Evolutionary conservation across 768 basidiomycete genomes (phyloP).

Genomic region (Exidia glandulosa): DNA sequence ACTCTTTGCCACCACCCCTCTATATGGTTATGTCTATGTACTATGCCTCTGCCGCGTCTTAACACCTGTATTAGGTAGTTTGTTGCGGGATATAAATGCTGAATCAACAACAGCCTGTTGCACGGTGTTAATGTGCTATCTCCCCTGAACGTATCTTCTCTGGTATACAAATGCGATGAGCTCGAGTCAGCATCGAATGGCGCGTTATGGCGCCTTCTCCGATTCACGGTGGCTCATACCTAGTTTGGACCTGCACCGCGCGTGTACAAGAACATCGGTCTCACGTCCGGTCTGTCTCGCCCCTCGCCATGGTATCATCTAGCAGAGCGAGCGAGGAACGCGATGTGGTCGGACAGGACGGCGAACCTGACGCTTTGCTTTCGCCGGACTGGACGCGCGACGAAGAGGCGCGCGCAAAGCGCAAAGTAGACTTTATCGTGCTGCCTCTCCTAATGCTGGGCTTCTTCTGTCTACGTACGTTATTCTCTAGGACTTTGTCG

Average conservation of each 20-base stretch:
- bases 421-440: not conserved
- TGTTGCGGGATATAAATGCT: too few species aligned
- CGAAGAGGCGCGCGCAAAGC: not conserved
- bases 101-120: too few species aligned
- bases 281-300: not conserved
- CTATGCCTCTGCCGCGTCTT: too few species aligned
- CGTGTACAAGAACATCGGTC: not conserved
- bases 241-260: not conserved
- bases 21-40: too few species aligned
- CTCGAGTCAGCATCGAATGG: not conserved
- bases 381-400: not conserved
- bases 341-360: too few species aligned
- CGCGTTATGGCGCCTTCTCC: not conserved
- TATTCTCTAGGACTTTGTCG: not conserved
- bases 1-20: too few species aligned
- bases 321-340: not conserved
- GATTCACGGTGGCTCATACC: too few species aligned
- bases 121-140: too few species aligned
- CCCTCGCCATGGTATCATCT: not conserved
- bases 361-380: not conserved
- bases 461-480: not conserved
- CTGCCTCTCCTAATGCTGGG: not conserved
- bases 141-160: too few species aligned
- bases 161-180: not conserved
- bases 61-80: too few species aligned